Evolutionary conservation across 2,329 filamentous ascomycete species (phyloP).

Genomic region (Torrubiellomyces zombiae): DNA sequence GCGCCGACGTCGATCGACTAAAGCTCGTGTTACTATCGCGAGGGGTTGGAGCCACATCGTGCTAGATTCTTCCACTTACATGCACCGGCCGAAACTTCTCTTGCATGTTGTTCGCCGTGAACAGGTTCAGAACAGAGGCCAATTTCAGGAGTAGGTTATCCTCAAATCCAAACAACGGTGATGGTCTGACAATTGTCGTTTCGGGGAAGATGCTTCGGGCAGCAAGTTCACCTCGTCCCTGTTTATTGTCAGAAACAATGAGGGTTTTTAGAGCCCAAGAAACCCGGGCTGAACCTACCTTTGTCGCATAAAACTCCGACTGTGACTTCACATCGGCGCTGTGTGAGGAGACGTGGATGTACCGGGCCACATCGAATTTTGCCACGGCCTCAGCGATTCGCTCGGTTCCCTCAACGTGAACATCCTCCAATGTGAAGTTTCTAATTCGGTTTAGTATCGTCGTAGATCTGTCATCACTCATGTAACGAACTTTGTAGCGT

Average conservation of each 20-base stretch:
- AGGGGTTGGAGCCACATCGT: too few relatives aligned
- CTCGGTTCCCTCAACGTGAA: slow-evolving; percentile 82
- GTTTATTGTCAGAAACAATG: slow-evolving; percentile 1
- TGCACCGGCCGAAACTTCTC: slow-evolving; percentile 87
- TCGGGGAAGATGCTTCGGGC: slow-evolving; percentile 86
- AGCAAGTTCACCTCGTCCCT: slow-evolving; percentile 67
- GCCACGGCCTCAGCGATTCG: slow-evolving; percentile 87
- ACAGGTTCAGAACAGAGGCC: slow-evolving; percentile 60
- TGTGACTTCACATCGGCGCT: slow-evolving; percentile 67
- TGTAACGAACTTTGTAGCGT: slow-evolving; percentile 73
- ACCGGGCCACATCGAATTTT: slow-evolving; percentile 96
- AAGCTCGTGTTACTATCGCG: neutral
- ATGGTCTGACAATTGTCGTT: slow-evolving; percentile 88
- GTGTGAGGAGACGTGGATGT: slow-evolving; percentile 91
- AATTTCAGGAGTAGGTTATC: slow-evolving; percentile 80
- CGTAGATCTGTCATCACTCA: too few relatives aligned
- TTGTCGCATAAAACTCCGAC: slow-evolving; percentile 83
- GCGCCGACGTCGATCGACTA: slow-evolving; percentile 78
- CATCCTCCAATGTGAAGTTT: slow-evolving; percentile 87
- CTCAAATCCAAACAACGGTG: slow-evolving; percentile 88
- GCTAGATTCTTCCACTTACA: slow-evolving; percentile 34
- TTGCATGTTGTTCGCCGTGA: slow-evolving; percentile 87
- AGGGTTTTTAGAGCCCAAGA: too few relatives aligned
- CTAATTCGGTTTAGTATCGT: slow-evolving; percentile 26
- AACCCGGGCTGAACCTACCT: slow-evolving; percentile 31